These are phyloP conservation scores for Ettlia oleoabundans DNA, from an alignment of 139 green algal genomes.

Conservation along the genomic window DNA sequence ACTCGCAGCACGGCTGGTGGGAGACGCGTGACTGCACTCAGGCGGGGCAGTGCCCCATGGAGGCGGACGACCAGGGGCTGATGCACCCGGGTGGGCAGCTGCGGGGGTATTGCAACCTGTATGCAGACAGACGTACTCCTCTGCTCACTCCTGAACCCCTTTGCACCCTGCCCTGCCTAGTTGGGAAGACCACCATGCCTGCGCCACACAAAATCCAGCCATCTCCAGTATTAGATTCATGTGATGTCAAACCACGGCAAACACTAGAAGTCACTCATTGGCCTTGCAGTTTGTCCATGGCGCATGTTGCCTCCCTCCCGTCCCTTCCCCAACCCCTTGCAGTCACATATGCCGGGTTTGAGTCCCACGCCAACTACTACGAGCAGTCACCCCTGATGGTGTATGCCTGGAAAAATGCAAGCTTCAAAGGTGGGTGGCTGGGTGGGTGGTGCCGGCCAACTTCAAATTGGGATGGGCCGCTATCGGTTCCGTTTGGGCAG, in stretches of 20 bases:
- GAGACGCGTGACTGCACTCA: slow-evolving; percentile 40
- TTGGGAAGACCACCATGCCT: no score
- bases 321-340: background rate
- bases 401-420: slow-evolving; percentile 13
- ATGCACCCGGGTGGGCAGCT: slow-evolving; percentile 5
- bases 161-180: no score
- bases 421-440: background rate
- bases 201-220: no score
- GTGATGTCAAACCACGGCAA: no score
- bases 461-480: no score
- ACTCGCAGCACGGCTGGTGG: slow-evolving; percentile 43
- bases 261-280: no score
- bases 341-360: slow-evolving; percentile 16
- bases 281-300: no score
- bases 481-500: no score
- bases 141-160: no score
- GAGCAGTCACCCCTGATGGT: background rate
- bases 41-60: slow-evolving; percentile 32
- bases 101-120: no score
- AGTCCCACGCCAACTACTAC: slow-evolving; percentile 40
- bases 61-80: slow-evolving; percentile 1
- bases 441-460: background rate
- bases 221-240: no score
- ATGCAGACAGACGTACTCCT: no score
- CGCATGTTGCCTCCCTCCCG: background rate